phyloP scores from a whole-genome alignment of 1,139 yeast genomes.

The Williopsis jadinii region DNA sequence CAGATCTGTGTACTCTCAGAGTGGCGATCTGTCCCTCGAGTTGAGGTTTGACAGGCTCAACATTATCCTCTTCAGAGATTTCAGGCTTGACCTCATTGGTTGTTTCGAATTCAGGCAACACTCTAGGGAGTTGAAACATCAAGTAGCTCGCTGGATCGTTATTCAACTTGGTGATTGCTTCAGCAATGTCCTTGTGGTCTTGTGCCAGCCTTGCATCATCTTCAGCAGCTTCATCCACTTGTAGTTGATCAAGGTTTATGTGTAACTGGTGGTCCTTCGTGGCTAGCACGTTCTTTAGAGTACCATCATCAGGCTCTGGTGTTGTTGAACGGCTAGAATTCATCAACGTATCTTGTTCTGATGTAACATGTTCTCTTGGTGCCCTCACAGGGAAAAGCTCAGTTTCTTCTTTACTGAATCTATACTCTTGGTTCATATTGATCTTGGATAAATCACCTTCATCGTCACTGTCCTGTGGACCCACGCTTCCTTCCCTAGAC shows the following conservation, averaged over 20 bases:
- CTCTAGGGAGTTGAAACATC: constrained; percentile 66
- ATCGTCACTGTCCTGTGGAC: constrained; percentile 24
- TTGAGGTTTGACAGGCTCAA: constrained; percentile 7
- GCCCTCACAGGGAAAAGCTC: constrained; percentile 46
- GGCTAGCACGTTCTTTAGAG: constrained; percentile 26
- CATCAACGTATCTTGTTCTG: constrained; percentile 18
- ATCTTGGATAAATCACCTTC: constrained; percentile 36
- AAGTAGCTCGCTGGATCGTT: constrained; percentile 36
- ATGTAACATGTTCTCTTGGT: constrained; percentile 29
- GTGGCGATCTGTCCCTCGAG: constrained; percentile 63
- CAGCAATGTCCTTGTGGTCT: constrained; percentile 31
- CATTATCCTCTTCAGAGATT: constrained; percentile 13
- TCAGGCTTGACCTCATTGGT: constrained; percentile 9
- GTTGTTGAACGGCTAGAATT: constrained; percentile 20
- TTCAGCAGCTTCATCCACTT: constrained; percentile 26
- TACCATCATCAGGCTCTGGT: constrained; percentile 20
- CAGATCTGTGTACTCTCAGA: constrained; percentile 72
- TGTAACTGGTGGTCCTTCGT: constrained; percentile 23
- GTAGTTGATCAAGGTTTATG: constrained; percentile 22
- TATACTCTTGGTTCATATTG: constrained; percentile 56
- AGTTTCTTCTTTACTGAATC: constrained; percentile 36
- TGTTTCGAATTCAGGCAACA: constrained; percentile 47
- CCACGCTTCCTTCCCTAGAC: constrained; percentile 17
- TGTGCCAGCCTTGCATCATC: constrained; percentile 27
- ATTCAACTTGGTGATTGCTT: constrained; percentile 26